Percentiles rank a stretch among this genome's conserved stretches.
phyloP scores from a whole-genome alignment of 192 early-diverging fungal genomes.

The Backusella sp. region DNA sequence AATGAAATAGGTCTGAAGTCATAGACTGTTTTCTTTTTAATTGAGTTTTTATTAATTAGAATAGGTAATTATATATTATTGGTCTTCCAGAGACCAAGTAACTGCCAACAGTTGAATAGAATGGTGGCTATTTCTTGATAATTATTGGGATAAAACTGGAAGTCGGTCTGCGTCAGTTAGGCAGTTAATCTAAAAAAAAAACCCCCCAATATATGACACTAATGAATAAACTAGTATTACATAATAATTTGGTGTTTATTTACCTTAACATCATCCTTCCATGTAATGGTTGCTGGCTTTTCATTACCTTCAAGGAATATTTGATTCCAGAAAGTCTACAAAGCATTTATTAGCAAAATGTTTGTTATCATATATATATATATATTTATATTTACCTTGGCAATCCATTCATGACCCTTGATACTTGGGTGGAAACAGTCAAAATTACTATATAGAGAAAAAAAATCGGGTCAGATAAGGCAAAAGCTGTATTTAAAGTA shows the following conservation, averaged over 20 bases:
- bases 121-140: neutral
- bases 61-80: neutral
- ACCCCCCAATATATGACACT: neutral
- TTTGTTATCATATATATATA: neutral
- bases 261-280: neutral
- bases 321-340: neutral
- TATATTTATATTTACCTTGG: constrained; percentile 6
- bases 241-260: neutral
- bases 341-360: neutral
- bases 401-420: constrained; percentile 3
- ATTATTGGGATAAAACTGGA: neutral
- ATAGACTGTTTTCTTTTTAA: too few species aligned
- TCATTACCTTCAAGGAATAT: neutral
- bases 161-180: neutral
- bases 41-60: neutral
- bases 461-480: neutral
- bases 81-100: neutral
- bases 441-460: constrained; percentile 32
- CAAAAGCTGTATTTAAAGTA: neutral
- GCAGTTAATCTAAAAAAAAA: neutral
- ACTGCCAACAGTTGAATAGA: neutral
- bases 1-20: too few species aligned
- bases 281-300: neutral
- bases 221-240: neutral
- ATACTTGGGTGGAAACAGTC: constrained; percentile 56